A percentile compares a stretch with the other conserved stretches of the same genome.
Evolutionary conservation across 192 early-diverging fungal species (phyloP).

Genomic region (Gamsiella multidivaricata): DNA sequence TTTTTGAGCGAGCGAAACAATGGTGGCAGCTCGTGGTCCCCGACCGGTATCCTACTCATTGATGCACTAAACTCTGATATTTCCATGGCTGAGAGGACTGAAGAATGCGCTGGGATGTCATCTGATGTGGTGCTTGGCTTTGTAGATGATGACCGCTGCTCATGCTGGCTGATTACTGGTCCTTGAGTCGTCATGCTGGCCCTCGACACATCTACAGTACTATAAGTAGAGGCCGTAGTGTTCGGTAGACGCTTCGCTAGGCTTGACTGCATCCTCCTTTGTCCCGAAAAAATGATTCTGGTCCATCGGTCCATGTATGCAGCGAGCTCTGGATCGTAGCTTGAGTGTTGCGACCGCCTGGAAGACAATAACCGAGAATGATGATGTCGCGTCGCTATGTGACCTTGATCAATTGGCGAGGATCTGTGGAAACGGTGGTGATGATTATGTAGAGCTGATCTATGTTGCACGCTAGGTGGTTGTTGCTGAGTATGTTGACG

Average conservation of each 20-base stretch:
- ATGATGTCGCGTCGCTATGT: background rate
- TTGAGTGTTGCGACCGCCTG: background rate
- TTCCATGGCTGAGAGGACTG: background rate
- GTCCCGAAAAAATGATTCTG: conserved; percentile 13
- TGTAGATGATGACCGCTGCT: background rate
- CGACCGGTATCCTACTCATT: conserved; percentile 10
- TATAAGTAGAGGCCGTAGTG: conserved; percentile 5
- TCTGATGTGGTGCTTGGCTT: background rate
- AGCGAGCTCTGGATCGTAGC: conserved; percentile 34
- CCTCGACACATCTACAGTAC: background rate
- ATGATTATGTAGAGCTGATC: background rate
- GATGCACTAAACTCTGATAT: conserved; percentile 1
- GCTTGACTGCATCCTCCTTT: conserved; percentile 20
- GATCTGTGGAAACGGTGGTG: background rate
- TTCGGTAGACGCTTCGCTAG: conserved; percentile 22
- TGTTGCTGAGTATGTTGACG: background rate
- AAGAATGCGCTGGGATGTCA: background rate
- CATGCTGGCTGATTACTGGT: background rate
- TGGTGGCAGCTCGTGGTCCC: background rate
- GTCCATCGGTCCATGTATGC: conserved; percentile 48
- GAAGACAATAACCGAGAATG: background rate
- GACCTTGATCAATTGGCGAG: too few species aligned
- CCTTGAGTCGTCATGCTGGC: background rate
- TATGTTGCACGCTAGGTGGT: background rate
- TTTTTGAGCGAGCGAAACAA: conserved; percentile 4